Percentiles rank a stretch among this genome's conserved stretches.
Evolutionary conservation across 768 basidiomycete species (phyloP).

Genomic region (Leccinum uliginosum): DNA sequence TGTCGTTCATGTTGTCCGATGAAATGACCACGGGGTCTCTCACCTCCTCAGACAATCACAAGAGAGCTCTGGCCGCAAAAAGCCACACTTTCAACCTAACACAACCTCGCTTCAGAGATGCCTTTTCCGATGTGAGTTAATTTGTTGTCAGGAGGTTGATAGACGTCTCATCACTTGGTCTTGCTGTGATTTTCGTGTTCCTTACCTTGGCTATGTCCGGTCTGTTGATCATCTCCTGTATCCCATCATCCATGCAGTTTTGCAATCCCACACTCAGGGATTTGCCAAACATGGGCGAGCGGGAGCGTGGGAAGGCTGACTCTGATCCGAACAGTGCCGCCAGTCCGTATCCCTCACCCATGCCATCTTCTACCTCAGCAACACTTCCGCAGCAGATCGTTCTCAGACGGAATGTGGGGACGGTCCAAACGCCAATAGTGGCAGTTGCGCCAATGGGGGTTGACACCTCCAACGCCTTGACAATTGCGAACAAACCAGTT

Average conservation of each 20-base stretch:
- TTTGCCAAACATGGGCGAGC: constrained; percentile 91
- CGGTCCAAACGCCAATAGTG: constrained; percentile 19
- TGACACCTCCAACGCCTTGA: constrained; percentile 20
- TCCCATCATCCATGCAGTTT: constrained; percentile 56
- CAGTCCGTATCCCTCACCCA: constrained; percentile 14
- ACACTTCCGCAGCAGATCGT: constrained; percentile 19
- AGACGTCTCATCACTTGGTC: constrained; percentile 10
- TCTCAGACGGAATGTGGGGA: constrained; percentile 17
- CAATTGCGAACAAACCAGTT: constrained; percentile 26
- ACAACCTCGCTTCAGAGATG: constrained; percentile 78
- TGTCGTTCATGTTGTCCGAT: constrained; percentile 93
- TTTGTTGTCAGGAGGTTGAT: constrained; percentile 22
- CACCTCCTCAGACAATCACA: constrained; percentile 74
- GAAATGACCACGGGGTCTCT: constrained; percentile 97
- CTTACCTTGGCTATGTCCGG: constrained; percentile 12
- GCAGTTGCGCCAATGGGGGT: constrained; percentile 1
- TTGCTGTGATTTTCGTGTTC: constrained; percentile 19
- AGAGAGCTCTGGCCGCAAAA: constrained; percentile 65
- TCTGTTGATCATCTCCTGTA: constrained; percentile 18
- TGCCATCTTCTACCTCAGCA: constrained; percentile 18
- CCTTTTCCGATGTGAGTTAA: constrained; percentile 79
- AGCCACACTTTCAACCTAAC: constrained; percentile 85
- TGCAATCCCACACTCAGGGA: constrained; percentile 61
- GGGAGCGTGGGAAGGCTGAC: constrained; percentile 55
- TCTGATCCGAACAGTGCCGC: constrained; percentile 18